Conservation (phyloP, 805 yeast species). For the Helenozyma baotianmanensis region DNA sequence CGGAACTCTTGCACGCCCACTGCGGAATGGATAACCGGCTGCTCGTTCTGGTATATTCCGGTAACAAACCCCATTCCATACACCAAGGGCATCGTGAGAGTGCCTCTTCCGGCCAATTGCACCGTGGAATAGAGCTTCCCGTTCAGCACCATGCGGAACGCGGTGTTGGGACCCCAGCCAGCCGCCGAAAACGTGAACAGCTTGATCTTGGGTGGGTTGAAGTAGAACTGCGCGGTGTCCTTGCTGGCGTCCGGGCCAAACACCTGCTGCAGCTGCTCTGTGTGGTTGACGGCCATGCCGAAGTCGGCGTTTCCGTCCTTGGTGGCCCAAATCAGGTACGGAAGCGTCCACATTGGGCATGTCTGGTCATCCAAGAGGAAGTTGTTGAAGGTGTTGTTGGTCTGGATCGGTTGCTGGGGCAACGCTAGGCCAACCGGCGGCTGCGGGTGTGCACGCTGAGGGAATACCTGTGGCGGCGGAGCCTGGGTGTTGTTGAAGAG, state of each 20-base stretch:
- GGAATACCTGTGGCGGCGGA: constrained; percentile 43
- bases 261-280: constrained; percentile 54
- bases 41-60: constrained; percentile 33
- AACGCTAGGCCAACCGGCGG: constrained; percentile 29
- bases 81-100: constrained; percentile 54
- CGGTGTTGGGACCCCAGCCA: constrained; percentile 18
- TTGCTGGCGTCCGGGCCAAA: constrained; percentile 60
- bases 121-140: constrained; percentile 30
- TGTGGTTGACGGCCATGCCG: constrained; percentile 69
- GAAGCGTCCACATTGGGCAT: constrained; percentile 76
- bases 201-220: constrained; percentile 63
- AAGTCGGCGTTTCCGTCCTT: constrained; percentile 40
- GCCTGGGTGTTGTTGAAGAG: no score
- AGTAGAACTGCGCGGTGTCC: constrained; percentile 55
- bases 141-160: constrained; percentile 22
- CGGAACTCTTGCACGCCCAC: constrained; percentile 59
- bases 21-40: constrained; percentile 44
- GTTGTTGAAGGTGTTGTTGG: constrained; percentile 78
- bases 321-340: constrained; percentile 69
- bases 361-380: constrained; percentile 62
- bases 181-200: constrained; percentile 47
- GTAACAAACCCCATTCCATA: constrained; percentile 86
- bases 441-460: constrained; percentile 27
- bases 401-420: constrained; percentile 47
- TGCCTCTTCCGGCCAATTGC: constrained; percentile 25